These are phyloP conservation scores for Lepiota venenata DNA, from an alignment of 768 basidiomycete genomes.

Conservation along the genomic window DNA sequence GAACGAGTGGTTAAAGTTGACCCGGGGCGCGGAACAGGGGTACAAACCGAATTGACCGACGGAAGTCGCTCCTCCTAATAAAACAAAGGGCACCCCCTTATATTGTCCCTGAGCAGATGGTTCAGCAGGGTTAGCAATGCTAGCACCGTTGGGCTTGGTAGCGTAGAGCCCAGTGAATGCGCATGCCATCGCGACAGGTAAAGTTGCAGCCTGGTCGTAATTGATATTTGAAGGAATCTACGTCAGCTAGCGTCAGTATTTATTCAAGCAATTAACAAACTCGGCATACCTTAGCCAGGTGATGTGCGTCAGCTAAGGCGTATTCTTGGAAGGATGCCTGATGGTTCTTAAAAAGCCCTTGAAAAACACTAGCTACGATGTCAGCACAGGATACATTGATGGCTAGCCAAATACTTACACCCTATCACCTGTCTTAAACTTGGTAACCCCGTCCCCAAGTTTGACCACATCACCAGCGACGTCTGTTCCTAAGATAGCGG, in stretches of 20 bases:
- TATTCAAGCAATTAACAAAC: conserved; percentile 1
- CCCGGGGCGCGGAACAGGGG: too few relatives aligned
- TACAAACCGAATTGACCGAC: conserved; percentile 18
- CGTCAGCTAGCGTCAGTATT: background rate
- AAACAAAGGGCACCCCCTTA: conserved; percentile 37
- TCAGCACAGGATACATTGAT: background rate
- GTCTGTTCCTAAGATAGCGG: conserved; percentile 45
- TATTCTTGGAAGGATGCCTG: conserved; percentile 43
- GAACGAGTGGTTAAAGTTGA: conserved; percentile 15
- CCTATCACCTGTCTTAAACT: conserved; percentile 48
- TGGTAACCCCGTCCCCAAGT: conserved; percentile 48
- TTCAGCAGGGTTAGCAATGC: conserved; percentile 36
- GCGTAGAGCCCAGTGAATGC: conserved; percentile 49
- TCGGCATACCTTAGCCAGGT: conserved; percentile 33
- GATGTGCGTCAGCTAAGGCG: conserved; percentile 34
- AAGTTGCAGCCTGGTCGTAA: conserved; percentile 45
- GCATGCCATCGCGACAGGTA: conserved; percentile 47
- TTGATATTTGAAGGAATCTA: conserved; percentile 45
- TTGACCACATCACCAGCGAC: conserved; percentile 48
- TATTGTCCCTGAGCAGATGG: conserved; percentile 36
- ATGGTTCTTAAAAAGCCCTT: conserved; percentile 35
- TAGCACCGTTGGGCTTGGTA: conserved; percentile 31
- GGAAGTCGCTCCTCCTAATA: conserved; percentile 27
- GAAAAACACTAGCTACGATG: conserved; percentile 33
- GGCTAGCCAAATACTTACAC: conserved; percentile 36